phyloP scores from a whole-genome alignment of 1,284 basidiomycete species.

The Malassezia caprae region DNA sequence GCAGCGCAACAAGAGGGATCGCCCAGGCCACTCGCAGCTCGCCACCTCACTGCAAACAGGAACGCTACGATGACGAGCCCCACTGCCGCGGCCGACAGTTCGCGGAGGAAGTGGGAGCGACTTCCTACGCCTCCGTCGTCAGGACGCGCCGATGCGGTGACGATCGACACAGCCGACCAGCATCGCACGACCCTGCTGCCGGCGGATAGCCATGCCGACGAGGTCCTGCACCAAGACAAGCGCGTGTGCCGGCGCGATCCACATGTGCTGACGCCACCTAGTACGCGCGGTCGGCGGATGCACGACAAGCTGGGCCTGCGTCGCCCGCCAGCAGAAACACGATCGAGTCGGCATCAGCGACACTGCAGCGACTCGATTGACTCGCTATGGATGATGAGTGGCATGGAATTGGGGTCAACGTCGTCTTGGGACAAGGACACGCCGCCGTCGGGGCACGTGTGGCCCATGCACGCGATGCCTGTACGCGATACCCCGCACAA shows the following conservation, averaged over 20 bases:
- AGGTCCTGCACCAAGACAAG: neutral
- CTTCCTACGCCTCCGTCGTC: conserved; percentile 12
- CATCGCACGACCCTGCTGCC: neutral
- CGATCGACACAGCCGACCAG: neutral
- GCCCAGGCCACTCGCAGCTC: neutral
- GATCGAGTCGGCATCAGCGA: neutral
- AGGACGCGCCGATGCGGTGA: neutral
- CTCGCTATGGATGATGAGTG: neutral
- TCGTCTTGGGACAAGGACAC: neutral
- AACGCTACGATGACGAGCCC: neutral
- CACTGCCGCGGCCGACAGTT: neutral
- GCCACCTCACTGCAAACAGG: neutral
- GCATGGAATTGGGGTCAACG: neutral
- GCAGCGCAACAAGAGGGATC: neutral
- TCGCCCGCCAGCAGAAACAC: neutral
- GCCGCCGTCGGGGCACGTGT: neutral
- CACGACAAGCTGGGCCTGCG: neutral
- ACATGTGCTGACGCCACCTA: conserved; percentile 12
- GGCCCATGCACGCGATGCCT: neutral
- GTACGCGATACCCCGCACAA: conserved; percentile 38
- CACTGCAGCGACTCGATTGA: conserved; percentile 3
- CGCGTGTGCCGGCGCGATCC: conserved; percentile 2
- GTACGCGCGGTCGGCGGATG: conserved; percentile 14
- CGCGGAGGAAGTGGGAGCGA: neutral
- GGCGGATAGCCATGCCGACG: neutral